Evolutionary conservation across 192 early-diverging fungal species (phyloP), one percentile per base, ranked within the genome.

Genomic region (Chytriomyces sp.): DNA sequence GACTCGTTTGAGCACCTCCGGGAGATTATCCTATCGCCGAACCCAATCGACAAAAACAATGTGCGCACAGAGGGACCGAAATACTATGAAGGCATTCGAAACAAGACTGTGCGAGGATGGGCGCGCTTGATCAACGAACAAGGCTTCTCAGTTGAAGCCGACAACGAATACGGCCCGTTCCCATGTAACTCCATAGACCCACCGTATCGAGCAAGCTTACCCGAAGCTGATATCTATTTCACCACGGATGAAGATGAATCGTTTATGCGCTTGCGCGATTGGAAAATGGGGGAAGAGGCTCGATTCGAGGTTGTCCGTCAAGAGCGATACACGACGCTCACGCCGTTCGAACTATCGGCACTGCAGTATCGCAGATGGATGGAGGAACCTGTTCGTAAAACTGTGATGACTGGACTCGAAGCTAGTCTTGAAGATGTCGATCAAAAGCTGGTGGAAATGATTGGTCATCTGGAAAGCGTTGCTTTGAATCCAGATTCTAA

Each of bases 81-180:
- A 47, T n/a, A 46, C n/a, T 68, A 47, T 24, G 26, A n/a, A 28
- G 16, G 9, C 16, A 47, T 68, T 11, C 24, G 24, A 47, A 20
- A 68, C n/a, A 28, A 68, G 1, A 68, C 43, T 35, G 46, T 68
- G n/a, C 13, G 24, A 43, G 67, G 67, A 11, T 68, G 67, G 67
- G 67, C 67, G 9, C 16, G 46, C 5, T 47, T 68, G 67, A 46
- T 68, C 46, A 1, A 68, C 13, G 26, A 35, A n/a, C 16, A 46
- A 45, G 47, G 47, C 11, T 68, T 11, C 53, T 13, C 13, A 20
- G 53, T 57, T n/a, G 5, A 57, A 20, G 53, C 5, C 16, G 53
- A 57, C 53, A 20, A 20, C 13, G 20, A 57, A 57, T 13, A n/a
- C 2, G 53, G 16, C 2, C 53, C 53, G 20, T 57, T 57, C 20